Evolutionary conservation across 495 filamentous ascomycete genomes (phyloP).

Genomic region (Wilcoxina mikolae): DNA sequence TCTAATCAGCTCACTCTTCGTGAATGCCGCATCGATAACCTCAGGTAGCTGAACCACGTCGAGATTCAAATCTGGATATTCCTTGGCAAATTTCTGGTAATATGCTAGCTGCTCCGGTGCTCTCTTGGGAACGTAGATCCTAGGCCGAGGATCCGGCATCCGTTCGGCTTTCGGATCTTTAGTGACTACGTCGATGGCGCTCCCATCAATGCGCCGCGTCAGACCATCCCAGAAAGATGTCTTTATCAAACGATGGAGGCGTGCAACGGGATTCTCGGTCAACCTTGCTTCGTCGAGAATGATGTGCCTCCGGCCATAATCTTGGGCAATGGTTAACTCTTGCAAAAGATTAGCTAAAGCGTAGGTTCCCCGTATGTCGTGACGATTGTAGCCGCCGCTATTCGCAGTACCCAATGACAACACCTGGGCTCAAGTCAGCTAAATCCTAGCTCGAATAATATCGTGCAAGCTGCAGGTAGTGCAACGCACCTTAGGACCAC

Average conservation of each 20-base stretch:
- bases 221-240: constrained; percentile 81
- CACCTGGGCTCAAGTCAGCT: constrained; percentile 35
- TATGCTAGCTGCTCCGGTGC: constrained; percentile 79
- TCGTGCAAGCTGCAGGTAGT: not conserved
- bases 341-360: constrained; percentile 91
- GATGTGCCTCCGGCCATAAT: constrained; percentile 68
- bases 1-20: constrained; percentile 33
- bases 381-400: constrained; percentile 67
- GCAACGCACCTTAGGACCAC: constrained; percentile 66
- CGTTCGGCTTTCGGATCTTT: constrained; percentile 73
- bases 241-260: constrained; percentile 70
- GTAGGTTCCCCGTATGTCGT: constrained; percentile 85
- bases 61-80: constrained; percentile 63
- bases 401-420: constrained; percentile 70
- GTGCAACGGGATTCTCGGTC: constrained; percentile 81
- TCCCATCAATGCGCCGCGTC: constrained; percentile 74
- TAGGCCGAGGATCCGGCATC: constrained; percentile 68
- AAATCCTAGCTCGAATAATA: constrained; percentile 9
- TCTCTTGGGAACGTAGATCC: constrained; percentile 82
- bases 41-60: constrained; percentile 68
- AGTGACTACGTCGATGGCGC: constrained; percentile 71
- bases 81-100: constrained; percentile 58
- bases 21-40: constrained; percentile 60
- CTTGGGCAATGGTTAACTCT: constrained; percentile 77
- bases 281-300: constrained; percentile 75